Percentiles rank a stretch among this genome's conserved stretches.
phyloP scores from a whole-genome alignment of 2,329 filamentous ascomycete species.

The Ophiognomonia clavigignenti-juglandacearum region DNA sequence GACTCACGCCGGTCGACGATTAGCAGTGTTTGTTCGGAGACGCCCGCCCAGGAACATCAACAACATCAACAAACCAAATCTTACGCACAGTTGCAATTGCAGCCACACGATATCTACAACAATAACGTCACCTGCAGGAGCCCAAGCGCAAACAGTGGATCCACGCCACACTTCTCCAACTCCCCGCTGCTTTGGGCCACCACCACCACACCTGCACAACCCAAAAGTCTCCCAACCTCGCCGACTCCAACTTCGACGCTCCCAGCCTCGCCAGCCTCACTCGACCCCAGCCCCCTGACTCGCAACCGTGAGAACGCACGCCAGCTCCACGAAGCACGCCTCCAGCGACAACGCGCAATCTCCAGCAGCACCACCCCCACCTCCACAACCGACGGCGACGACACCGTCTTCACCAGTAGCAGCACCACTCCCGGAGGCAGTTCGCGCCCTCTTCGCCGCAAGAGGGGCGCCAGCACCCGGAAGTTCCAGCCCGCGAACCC shows the following conservation, averaged over 20 bases:
- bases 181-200: slow-evolving; percentile 18
- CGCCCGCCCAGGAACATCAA: no score
- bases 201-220: no score
- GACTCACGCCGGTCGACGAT: slow-evolving; percentile 26
- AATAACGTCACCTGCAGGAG: background rate
- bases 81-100: slow-evolving; percentile 5
- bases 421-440: slow-evolving; percentile 12
- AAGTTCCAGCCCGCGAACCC: slow-evolving; percentile 24
- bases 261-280: no score
- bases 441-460: background rate
- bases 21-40: slow-evolving; percentile 23
- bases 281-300: slow-evolving; percentile 21
- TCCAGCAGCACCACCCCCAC: slow-evolving; percentile 32
- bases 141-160: slow-evolving; percentile 4
- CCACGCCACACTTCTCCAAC: slow-evolving; percentile 4
- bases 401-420: slow-evolving; percentile 20
- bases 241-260: background rate
- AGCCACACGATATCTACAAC: slow-evolving; percentile 11
- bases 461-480: slow-evolving; percentile 14
- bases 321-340: slow-evolving; percentile 44
- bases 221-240: slow-evolving; percentile 16
- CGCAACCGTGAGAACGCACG: slow-evolving; percentile 41
- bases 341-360: slow-evolving; percentile 30
- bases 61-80: background rate
- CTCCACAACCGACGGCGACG: slow-evolving; percentile 25